A percentile compares a stretch with the other conserved stretches of the same genome.
Conservation (phyloP, 1,284 basidiomycete species). For the Austroboletus sp. region DNA sequence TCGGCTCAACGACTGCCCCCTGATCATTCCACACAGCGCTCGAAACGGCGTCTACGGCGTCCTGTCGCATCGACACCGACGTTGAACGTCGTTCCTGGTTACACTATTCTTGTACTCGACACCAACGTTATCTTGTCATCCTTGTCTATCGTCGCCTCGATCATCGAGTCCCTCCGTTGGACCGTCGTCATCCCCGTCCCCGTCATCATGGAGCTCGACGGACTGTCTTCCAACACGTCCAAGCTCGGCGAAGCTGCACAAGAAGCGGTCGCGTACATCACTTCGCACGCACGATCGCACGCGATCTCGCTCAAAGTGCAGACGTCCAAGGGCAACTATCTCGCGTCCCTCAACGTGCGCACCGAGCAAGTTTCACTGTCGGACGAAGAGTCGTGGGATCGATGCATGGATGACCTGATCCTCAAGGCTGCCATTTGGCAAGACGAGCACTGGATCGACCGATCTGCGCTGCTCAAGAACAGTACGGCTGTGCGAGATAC, state of each 20-base stretch:
- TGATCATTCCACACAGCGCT: conserved; percentile 29
- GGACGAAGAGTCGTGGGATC: conserved; percentile 49
- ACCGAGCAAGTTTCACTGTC: conserved; percentile 80
- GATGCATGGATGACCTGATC: conserved; percentile 92
- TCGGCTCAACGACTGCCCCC: conserved; percentile 36
- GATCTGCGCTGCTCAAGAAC: conserved; percentile 61
- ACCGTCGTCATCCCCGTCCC: conserved; percentile 87
- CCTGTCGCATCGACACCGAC: conserved; percentile 33
- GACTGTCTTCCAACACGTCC: conserved; percentile 64
- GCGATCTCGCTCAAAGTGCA: conserved; percentile 82
- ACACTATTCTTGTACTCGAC: conserved; percentile 86
- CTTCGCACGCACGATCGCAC: conserved; percentile 69
- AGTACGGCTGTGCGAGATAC: conserved; percentile 32
- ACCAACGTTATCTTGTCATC: conserved; percentile 89
- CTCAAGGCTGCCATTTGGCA: conserved; percentile 90
- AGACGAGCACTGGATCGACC: conserved; percentile 84
- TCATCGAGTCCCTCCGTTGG: conserved; percentile 81
- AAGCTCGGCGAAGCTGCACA: conserved; percentile 65
- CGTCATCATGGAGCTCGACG: conserved; percentile 94
- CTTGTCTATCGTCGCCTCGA: conserved; percentile 60
- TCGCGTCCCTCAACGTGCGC: conserved; percentile 76
- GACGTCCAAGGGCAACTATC: conserved; percentile 91
- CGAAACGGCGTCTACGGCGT: conserved; percentile 34
- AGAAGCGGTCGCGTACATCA: conserved; percentile 69
- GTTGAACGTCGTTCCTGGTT: conserved; percentile 72